Evolutionary conservation across 164 flowering plant genomes (phyloP), one percentile per base, ranked within the genome.

Genomic region (Umbellularia californica): DNA sequence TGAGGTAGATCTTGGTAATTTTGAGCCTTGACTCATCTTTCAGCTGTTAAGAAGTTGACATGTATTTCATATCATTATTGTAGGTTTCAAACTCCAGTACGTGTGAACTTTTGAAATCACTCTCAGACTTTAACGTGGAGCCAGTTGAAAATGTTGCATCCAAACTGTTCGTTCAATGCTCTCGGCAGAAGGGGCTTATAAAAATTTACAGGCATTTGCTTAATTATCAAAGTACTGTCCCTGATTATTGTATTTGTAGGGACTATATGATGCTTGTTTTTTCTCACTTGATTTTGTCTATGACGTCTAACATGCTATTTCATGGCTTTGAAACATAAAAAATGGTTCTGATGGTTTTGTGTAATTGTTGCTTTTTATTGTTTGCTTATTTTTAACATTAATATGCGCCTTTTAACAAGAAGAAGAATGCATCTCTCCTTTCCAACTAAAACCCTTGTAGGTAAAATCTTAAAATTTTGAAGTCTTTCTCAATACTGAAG

Each of bases 71-170:
- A 2, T 74, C 24, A 68, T 58, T 70, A 5, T 24, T 63, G 83
- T 87, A 95, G 99, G 98, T 95, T 73, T 88, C 97, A 76, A 88
- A 86, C 81, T 75, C 94, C 78, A 90, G 83, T 77, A 89, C 99
- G 52, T 88, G 91, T 82, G 96, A 92, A 79, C 95, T 95, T 75
- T 79, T 95, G 71, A 92, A 90, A 81, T 93, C 99, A 76, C 86
- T 95, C 41, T 84, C 98, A 28, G 97, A 96, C 74, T 69, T 93
- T 79, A 93, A 88, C 77, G 97, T 95, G 33, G 89, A 85, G 83
- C 97, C 99, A 41, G 95, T 95, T 72, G 95, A 95, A 83, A 93
- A 92, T 85, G 97, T 91, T 76, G 82, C 98, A 73, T 92, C 99
- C 75, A 95, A 95, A 80, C 82, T 95, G 76, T 92, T 95, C 80